Base-by-base conservation (phyloP, 1,284 basidiomycete species). In the Puccinia coronata region DNA sequence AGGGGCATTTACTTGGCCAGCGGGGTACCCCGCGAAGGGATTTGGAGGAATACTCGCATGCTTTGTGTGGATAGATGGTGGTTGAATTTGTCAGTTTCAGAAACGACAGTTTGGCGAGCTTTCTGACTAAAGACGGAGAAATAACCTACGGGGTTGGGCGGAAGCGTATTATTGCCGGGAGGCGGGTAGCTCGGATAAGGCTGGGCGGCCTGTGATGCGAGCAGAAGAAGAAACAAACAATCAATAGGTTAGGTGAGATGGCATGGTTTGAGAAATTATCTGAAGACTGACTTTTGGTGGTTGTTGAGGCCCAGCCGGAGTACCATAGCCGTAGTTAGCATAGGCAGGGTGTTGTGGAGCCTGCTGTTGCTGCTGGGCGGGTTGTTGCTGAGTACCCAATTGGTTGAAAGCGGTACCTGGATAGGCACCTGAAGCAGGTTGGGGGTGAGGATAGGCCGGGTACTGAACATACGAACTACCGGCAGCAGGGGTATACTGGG, bases 241-340 rank as follows among this genome's bases (percentile, higher is more conserved):
- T 14, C 1, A 47, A 14, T 47, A 1, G 23, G 47, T 79, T 14
- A 70, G 65, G 36, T 1, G 31, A n/a, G 28, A 70, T 36, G 39
- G 23, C 16, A 8, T 36, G 25, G 25, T 63, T 39, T 1, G 1
- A 23, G 39, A n/a, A 12, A 18, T 67, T 25, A 43, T 23, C 34
- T 53, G 8, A 6, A 11, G n/a, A 57, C 77, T 47, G 39, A 80
- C 79, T 36, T 80, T 80, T 14, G 70, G 57, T 9, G 79, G 70
- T 59, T 72, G 79, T 49, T 72, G 70, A 11, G 79, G 70, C 63
- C 70, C 70, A 55, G 69, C 39, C 55, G 55, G 55, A 14, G 70
- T 31, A 63, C 79, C 79, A 53, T 80, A 80, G 23, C 79, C 79
- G 43, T 80, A 80, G 47, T 80, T 80, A 12, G 79, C 67, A 72